phyloP scores from a whole-genome alignment of 2,329 filamentous ascomycete genomes.

The Colletotrichum caudatum region DNA sequence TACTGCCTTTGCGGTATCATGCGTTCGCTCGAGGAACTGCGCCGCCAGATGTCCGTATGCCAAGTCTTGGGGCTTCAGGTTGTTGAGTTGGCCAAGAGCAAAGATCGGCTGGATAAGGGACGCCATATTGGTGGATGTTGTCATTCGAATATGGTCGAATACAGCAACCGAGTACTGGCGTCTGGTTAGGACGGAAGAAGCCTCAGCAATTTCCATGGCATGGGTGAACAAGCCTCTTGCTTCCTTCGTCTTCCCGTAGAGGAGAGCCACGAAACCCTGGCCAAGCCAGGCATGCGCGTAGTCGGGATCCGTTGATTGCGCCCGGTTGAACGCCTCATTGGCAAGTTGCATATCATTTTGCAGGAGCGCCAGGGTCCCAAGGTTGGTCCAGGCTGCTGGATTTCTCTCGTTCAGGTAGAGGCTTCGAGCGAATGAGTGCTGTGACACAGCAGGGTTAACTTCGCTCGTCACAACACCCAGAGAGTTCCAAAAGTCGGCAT shows the following conservation, averaged over 20 bases:
- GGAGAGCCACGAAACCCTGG: conserved; percentile 85
- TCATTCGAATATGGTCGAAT: conserved; percentile 82
- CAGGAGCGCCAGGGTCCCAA: conserved; percentile 86
- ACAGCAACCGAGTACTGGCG: conserved; percentile 83
- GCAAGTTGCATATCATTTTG: conserved; percentile 88
- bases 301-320: conserved; percentile 94
- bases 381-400: conserved; percentile 88
- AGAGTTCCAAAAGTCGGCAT: conserved; percentile 97
- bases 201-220: conserved; percentile 90
- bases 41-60: conserved; percentile 82
- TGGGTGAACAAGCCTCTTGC: conserved; percentile 90
- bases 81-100: conserved; percentile 83
- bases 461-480: conserved; percentile 90
- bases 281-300: conserved; percentile 95
- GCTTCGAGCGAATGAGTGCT: conserved; percentile 93
- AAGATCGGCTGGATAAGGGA: conserved; percentile 89
- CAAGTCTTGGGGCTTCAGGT: conserved; percentile 77
- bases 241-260: conserved; percentile 80
- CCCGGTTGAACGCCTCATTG: conserved; percentile 88
- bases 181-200: conserved; percentile 78
- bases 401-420: conserved; percentile 92
- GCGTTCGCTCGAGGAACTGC: conserved; percentile 84
- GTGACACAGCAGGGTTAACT: conserved; percentile 87
- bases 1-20: conserved; percentile 74
- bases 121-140: conserved; percentile 64